Conservation (phyloP, 2,329 filamentous ascomycete species). For the Helotiales sp. region DNA sequence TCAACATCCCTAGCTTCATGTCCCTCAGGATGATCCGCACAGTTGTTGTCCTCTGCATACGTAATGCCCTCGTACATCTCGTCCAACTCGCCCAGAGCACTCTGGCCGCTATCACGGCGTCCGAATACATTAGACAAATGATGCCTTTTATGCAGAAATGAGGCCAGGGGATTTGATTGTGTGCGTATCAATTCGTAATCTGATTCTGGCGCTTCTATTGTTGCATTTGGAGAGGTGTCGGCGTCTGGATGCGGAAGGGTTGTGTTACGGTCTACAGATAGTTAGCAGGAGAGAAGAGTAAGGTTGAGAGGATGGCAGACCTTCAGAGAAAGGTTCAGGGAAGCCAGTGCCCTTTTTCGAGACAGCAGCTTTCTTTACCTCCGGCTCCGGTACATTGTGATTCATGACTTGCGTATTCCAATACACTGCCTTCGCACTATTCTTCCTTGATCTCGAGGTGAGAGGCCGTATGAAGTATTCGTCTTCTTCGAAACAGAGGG, state of each 20-base stretch:
- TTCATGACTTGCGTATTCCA: constrained; percentile 12
- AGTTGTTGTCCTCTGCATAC: constrained; percentile 20
- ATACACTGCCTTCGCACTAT: neutral
- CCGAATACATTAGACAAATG: constrained; percentile 10
- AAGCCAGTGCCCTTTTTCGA: constrained; percentile 38
- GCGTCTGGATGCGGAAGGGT: constrained; percentile 63
- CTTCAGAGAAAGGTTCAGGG: constrained; percentile 31
- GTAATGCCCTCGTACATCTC: constrained; percentile 27
- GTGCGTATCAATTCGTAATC: constrained; percentile 46
- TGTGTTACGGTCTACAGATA: constrained; percentile 50
- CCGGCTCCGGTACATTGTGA: constrained; percentile 21
- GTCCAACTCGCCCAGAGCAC: constrained; percentile 7
- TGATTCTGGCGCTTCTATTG: constrained; percentile 55
- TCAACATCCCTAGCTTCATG: constrained; percentile 5
- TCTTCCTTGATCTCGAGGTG: neutral
- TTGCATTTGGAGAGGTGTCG: constrained; percentile 55
- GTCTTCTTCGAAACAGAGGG: neutral
- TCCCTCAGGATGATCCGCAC: constrained; percentile 12
- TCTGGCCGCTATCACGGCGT: constrained; percentile 3
- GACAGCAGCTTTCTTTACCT: neutral
- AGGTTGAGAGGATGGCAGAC: constrained; percentile 18
- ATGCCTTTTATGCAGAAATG: constrained; percentile 21
- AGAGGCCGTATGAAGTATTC: constrained; percentile 1
- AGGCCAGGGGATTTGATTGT: constrained; percentile 12
- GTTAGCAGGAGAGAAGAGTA: neutral